A percentile compares a stretch with the other conserved stretches of the same genome.
Evolutionary conservation across 768 basidiomycete genomes (phyloP).

Genomic region (Paxillus rubicundulus): DNA sequence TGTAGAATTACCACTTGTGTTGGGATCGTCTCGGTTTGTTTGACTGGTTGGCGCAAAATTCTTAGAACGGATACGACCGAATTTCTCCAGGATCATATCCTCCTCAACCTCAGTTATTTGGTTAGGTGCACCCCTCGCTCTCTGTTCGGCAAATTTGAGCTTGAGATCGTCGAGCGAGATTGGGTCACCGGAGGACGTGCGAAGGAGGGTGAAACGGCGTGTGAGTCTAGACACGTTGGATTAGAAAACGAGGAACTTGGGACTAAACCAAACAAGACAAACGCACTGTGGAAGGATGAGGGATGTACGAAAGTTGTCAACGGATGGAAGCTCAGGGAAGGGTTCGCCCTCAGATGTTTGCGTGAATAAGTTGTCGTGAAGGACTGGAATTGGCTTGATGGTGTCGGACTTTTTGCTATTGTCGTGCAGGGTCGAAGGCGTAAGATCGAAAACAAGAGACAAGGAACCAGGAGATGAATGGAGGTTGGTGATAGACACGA

Average conservation of each 20-base stretch:
- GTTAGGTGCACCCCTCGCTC: conserved; percentile 63
- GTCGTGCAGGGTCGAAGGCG: conserved; percentile 24
- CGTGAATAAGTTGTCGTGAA: conserved; percentile 30
- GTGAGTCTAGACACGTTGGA: conserved; percentile 53
- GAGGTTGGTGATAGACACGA: conserved; percentile 24
- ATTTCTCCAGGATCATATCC: conserved; percentile 76
- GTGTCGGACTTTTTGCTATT: conserved; percentile 75
- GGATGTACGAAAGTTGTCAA: conserved; percentile 81
- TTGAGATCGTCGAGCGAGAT: conserved; percentile 64
- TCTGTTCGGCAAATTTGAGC: conserved; percentile 69
- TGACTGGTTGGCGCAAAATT: conserved; percentile 21
- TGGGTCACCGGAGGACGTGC: conserved; percentile 63
- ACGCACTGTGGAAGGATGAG: conserved; percentile 83
- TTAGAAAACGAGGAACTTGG: conserved; percentile 10
- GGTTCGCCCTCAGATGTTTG: conserved; percentile 36
- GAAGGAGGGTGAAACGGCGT: conserved; percentile 78
- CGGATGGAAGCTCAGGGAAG: conserved; percentile 60
- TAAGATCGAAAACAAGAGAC: conserved; percentile 18
- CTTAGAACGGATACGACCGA: conserved; percentile 52
- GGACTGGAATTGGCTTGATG: conserved; percentile 46
- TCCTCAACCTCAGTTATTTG: conserved; percentile 81
- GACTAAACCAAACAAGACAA: conserved; percentile 9
- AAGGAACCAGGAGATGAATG: conserved; percentile 20
- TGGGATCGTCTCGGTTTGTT: conserved; percentile 17
- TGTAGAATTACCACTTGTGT: conserved; percentile 7